Evolutionary conservation across 108 stramenopile genomes (phyloP), one percentile per base, ranked within the genome.

Genomic region (Epithemia pelagica): DNA sequence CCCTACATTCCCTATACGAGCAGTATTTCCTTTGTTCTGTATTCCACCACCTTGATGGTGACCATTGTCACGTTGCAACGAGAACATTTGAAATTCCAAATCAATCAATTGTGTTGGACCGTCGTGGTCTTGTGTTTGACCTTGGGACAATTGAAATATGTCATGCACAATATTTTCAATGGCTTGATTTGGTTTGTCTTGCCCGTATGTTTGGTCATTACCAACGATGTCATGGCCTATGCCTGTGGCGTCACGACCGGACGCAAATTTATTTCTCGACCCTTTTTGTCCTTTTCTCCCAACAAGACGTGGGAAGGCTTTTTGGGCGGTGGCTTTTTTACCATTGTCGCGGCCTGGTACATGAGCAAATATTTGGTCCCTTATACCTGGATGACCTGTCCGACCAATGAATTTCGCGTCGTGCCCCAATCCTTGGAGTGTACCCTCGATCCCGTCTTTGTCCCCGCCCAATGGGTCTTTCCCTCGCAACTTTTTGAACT

Each of bases 231-330:
- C 71, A 95, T 95, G 80, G 98, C 99, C 2, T 99, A 98, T 64
- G 68, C 97, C 32, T 85, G 79, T 32, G 99, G 99, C 5, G 91
- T 96, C 19, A 91, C 82, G 0, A 85, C 86, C 37, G 99, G 99
- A 26, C 74, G 95, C 52, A 97, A 96, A 67, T 95, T 97, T 65
- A 86, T 99, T 59, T 75, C 78, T 28, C 74, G 83, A 52, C 85
- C 91, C 10, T 96, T 99, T 68, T 89, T 97, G 59, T 66, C 68
- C 58, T 78, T 97, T 51, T 84, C 81, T 27, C 97, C 97, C 54
- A 96, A 97, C 64, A 96, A 99, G 78, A 99, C 99, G 8, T 97
- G 96, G 97, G 99, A 99, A 52, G 87, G 88, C 3, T 96, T 96
- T 76, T 80, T 96, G 28, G 96, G 96, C 21, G 97, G 94, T 7